A percentile compares a stretch with the other conserved stretches of the same genome.
These are phyloP conservation scores for Euphorbia celastroides DNA, from an alignment of 441 rosid species.

Conservation along the genomic window DNA sequence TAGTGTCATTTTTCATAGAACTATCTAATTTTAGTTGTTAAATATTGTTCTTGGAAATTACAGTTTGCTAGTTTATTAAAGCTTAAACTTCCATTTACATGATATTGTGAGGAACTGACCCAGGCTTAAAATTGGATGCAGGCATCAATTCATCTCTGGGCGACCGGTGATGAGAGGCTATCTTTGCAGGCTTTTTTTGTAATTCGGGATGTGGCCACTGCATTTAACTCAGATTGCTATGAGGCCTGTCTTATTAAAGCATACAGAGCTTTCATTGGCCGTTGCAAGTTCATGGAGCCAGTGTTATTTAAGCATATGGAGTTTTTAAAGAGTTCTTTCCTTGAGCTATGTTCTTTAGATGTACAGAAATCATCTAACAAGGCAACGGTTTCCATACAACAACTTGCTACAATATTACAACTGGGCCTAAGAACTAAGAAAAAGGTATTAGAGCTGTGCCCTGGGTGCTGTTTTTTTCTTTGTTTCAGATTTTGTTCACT, in stretches of 20 bases:
- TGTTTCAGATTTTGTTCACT: neutral
- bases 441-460: slow-evolving; percentile 40
- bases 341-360: slow-evolving; percentile 77
- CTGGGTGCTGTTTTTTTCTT: slow-evolving; percentile 10
- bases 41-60: neutral
- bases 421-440: slow-evolving; percentile 60
- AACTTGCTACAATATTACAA: slow-evolving; percentile 68
- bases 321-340: slow-evolving; percentile 61
- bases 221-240: slow-evolving; percentile 56
- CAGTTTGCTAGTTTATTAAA: neutral
- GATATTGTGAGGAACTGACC: slow-evolving; percentile 3
- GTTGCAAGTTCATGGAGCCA: slow-evolving; percentile 55
- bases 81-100: neutral
- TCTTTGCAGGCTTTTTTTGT: slow-evolving; percentile 55
- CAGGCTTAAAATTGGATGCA: slow-evolving; percentile 30
- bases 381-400: slow-evolving; percentile 55
- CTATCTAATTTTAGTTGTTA: neutral
- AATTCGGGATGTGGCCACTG: slow-evolving; percentile 49
- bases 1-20: neutral
- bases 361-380: slow-evolving; percentile 58
- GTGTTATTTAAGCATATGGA: slow-evolving; percentile 34
- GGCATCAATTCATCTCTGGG: slow-evolving; percentile 77
- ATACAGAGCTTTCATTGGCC: slow-evolving; percentile 63
- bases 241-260: slow-evolving; percentile 55
- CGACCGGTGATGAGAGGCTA: slow-evolving; percentile 52